Evolutionary conservation across 805 yeast species (phyloP), one percentile per base, ranked within the genome.

Genomic region (Starmerella stellata): DNA sequence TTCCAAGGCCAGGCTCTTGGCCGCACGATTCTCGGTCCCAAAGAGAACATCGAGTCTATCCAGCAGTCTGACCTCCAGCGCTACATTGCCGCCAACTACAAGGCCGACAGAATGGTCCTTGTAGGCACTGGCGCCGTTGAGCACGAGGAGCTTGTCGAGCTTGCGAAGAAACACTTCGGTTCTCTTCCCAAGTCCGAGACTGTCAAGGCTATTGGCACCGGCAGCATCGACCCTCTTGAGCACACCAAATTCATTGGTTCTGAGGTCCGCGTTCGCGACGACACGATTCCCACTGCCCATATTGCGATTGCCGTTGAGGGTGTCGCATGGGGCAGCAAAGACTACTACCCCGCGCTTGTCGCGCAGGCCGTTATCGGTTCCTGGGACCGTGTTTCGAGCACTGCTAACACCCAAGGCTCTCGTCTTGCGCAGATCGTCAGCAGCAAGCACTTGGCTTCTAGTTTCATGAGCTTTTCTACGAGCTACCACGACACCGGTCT

Each of bases 281-380:
- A 72, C 45, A 64, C 90, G 1, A 61, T 90, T 52, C 94, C 95
- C 24, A 74, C 74, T 5, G 83, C 95, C 1, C 92, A 90, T 60
- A 72, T 85, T 39, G 98, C 95, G 4, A 62, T 90, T 38, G 90
- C 95, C 11, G 76, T 90, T n/a, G 96, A 90, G 64, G 96, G 99
- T 51, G 95, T 85, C 19, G 77, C 94, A 29, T 90, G 99, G 99
- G 77, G 79, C 28, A 81, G 90, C 2, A 82, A 92, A 9, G 95
- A 90, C 57, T 90, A 85, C 62, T 85, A 83, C 65, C 78, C 92
- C 16, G 95, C 94, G 0, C 68, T 92, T 30, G 93, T 87, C 1
- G 92, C 95, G 5, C 95, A 90, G 63, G 95, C 96, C 9, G 78
- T 90, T 41, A 77, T 90, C 34, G 98, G 98, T 29, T 80, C 83